phyloP scores from a whole-genome alignment of 805 yeast genomes.

The Saccharomycopsis vini region DNA sequence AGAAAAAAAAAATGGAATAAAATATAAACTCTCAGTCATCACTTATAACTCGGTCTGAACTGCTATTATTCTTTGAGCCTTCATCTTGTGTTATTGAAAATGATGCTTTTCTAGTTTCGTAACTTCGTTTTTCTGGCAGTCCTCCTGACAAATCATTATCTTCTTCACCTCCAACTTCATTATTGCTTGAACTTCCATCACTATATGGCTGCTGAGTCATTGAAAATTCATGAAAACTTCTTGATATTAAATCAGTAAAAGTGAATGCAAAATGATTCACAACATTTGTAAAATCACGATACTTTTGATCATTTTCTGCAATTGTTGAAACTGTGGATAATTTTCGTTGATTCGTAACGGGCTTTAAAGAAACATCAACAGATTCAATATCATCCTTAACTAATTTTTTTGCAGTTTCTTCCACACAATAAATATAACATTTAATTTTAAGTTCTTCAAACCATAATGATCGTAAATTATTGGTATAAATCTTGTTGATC shows the following conservation, averaged over 20 bases:
- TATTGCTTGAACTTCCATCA: too few species aligned
- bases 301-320: not conserved
- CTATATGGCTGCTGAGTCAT: too few species aligned
- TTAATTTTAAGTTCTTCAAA: slow-evolving; percentile 12
- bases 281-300: not conserved
- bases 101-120: too few species aligned
- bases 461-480: slow-evolving; percentile 14
- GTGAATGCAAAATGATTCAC: slow-evolving; percentile 1
- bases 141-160: too few species aligned
- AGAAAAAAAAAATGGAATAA: too few species aligned
- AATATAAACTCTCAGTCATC: too few species aligned
- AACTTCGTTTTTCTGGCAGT: too few species aligned
- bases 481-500: slow-evolving; percentile 4
- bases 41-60: too few species aligned
- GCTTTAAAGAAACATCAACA: not conserved
- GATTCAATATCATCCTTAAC: not conserved
- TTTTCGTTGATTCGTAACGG: slow-evolving; percentile 1
- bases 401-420: not conserved
- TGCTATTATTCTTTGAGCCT: too few species aligned
- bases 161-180: too few species aligned
- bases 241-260: not conserved
- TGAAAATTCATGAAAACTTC: not conserved
- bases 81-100: too few species aligned
- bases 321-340: not conserved
- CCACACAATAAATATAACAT: slow-evolving; percentile 2